Evolutionary conservation across 805 yeast genomes (phyloP).

Genomic region (Scheffersomyces amazonensis): DNA sequence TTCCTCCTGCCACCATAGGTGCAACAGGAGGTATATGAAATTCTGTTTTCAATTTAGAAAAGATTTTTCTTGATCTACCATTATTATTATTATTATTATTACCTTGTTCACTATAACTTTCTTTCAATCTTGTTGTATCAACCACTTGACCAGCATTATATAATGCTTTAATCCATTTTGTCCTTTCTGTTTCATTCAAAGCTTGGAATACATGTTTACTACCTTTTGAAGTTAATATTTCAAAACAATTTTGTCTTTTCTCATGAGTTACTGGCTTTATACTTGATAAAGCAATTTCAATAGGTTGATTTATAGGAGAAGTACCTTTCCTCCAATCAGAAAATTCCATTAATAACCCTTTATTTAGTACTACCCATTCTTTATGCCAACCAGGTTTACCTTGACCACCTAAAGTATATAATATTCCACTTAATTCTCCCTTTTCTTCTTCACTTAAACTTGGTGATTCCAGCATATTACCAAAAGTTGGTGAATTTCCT

Average conservation of each 20-base stretch:
- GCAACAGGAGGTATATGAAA: not conserved
- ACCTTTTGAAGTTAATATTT: conserved; percentile 68
- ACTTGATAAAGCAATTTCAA: conserved; percentile 67
- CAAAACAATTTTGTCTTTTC: conserved; percentile 61
- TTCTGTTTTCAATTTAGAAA: not conserved
- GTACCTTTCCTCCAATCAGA: conserved; percentile 77
- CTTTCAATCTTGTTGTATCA: conserved; percentile 16
- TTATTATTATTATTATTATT: not conserved
- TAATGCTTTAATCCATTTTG: conserved; percentile 65
- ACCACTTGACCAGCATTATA: conserved; percentile 54
- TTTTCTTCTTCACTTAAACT: conserved; percentile 17
- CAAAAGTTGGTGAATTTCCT: conserved; percentile 3
- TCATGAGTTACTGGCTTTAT: conserved; percentile 49
- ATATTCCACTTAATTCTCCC: conserved; percentile 43
- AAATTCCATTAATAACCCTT: conserved; percentile 68
- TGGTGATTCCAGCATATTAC: conserved; percentile 1
- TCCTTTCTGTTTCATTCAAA: conserved; percentile 61
- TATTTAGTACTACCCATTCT: conserved; percentile 75
- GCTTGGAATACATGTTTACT: conserved; percentile 73
- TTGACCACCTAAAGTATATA: conserved; percentile 59
- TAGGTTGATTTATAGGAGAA: conserved; percentile 59
- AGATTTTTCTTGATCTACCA: not conserved
- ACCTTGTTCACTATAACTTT: conserved; percentile 7
- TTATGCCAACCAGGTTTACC: conserved; percentile 80
- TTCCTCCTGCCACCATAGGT: not conserved